These are phyloP conservation scores for Tetrapisispora pingtungensis DNA, from an alignment of 805 yeast genomes.

Conservation along the genomic window DNA sequence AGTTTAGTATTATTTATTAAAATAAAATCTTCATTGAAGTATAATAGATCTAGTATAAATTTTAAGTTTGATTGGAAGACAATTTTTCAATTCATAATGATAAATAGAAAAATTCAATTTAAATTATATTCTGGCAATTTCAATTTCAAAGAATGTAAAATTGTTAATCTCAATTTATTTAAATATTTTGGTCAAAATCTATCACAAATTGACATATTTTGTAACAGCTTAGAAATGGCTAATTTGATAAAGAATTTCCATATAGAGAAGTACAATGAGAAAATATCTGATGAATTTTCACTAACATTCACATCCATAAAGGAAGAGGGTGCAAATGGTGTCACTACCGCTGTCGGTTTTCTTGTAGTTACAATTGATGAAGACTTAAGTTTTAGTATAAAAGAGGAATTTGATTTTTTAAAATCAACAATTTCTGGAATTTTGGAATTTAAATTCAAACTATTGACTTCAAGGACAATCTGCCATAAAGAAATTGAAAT, in stretches of 20 bases:
- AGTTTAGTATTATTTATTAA: neutral
- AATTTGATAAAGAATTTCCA: neutral
- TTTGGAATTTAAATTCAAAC: neutral
- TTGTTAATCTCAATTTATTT: neutral
- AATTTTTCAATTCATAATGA: neutral
- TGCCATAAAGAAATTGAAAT: neutral
- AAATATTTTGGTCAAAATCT: neutral
- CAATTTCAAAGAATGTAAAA: neutral
- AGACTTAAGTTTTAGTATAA: neutral
- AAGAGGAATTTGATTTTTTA: neutral
- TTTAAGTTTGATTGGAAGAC: neutral
- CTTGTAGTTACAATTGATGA: neutral
- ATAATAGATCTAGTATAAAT: too few relatives aligned
- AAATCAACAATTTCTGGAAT: neutral
- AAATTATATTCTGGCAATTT: neutral
- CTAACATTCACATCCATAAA: neutral
- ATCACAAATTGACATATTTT: neutral
- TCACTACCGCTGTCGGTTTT: neutral
- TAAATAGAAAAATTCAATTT: neutral
- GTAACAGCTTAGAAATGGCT: neutral
- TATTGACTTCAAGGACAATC: neutral
- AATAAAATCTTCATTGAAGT: neutral
- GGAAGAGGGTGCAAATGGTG: neutral
- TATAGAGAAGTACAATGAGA: neutral
- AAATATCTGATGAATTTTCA: neutral